phyloP scores from a whole-genome alignment of 1,139 yeast genomes.

The Suhomyces taliae region DNA sequence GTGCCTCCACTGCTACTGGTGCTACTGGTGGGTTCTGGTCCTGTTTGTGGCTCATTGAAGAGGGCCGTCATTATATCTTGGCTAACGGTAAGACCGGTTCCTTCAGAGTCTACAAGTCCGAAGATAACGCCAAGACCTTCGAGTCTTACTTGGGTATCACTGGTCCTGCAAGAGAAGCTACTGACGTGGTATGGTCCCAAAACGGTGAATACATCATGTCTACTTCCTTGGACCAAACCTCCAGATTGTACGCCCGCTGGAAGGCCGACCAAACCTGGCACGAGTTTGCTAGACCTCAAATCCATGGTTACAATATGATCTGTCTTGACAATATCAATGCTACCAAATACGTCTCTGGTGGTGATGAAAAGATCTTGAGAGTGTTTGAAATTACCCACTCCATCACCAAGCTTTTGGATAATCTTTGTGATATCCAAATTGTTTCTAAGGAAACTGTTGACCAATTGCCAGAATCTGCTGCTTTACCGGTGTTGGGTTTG shows the following conservation, averaged over 20 bases:
- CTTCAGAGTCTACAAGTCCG: constrained; percentile 70
- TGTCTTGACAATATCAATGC: constrained; percentile 65
- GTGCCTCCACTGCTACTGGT: constrained; percentile 98
- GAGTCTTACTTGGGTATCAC: constrained; percentile 62
- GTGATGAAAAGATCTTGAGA: constrained; percentile 91
- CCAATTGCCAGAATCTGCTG: constrained; percentile 71
- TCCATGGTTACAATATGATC: constrained; percentile 97
- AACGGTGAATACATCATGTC: constrained; percentile 68
- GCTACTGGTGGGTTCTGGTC: constrained; percentile 98
- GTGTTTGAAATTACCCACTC: constrained; percentile 89
- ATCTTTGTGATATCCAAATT: constrained; percentile 49
- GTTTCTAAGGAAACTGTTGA: constrained; percentile 21
- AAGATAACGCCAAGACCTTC: constrained; percentile 42
- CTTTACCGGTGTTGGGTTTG: constrained; percentile 89
- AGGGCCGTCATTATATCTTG: constrained; percentile 47
- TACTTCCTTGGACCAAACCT: constrained; percentile 89
- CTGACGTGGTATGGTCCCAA: constrained; percentile 79
- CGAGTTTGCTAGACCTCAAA: constrained; percentile 95
- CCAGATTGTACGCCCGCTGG: constrained; percentile 78
- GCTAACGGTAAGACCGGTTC: constrained; percentile 93
- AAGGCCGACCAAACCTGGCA: constrained; percentile 58
- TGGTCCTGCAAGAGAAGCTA: constrained; percentile 74
- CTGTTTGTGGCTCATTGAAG: constrained; percentile 69
- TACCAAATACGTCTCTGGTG: constrained; percentile 82
- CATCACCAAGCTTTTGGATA: constrained; percentile 61